phyloP scores from a whole-genome alignment of 805 yeast species.

The Saccharomycopsis sp. region DNA sequence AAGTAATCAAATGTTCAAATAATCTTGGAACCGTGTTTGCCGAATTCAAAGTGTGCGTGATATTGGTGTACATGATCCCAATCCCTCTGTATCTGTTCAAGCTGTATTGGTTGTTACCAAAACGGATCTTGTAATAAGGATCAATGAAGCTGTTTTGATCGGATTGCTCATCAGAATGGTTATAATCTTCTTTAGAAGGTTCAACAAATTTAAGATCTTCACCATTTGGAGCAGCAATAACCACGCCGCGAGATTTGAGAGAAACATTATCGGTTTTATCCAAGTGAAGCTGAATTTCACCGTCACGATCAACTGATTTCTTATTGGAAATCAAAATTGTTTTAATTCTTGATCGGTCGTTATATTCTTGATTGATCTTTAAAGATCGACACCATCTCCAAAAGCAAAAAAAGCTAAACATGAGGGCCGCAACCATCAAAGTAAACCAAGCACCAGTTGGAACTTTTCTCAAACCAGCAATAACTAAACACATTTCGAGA shows the following conservation, averaged over 20 bases:
- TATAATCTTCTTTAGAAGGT: neutral
- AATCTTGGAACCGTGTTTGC: conserved; percentile 40
- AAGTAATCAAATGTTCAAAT: conserved; percentile 24
- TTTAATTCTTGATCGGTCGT: conserved; percentile 12
- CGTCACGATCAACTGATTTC: conserved; percentile 13
- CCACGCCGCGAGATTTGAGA: too few relatives aligned
- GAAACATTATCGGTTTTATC: neutral
- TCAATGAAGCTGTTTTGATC: conserved; percentile 4
- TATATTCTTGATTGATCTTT: conserved; percentile 34
- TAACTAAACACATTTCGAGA: conserved; percentile 39
- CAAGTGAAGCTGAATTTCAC: neutral
- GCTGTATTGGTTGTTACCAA: neutral
- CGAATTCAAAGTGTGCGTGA: conserved; percentile 31
- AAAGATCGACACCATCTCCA: conserved; percentile 45
- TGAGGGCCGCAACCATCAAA: conserved; percentile 36
- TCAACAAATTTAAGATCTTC: neutral
- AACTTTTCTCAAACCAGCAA: conserved; percentile 44
- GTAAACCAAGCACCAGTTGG: conserved; percentile 62
- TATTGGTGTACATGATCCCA: conserved; percentile 18
- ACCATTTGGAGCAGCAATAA: too few relatives aligned
- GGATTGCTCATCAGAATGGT: too few relatives aligned
- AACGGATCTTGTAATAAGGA: conserved; percentile 11
- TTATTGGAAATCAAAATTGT: neutral
- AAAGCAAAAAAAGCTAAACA: conserved; percentile 32
- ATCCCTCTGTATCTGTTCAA: conserved; percentile 13